Evolutionary conservation across 1,139 yeast species (phyloP), one percentile per base, ranked within the genome.

Genomic region (Kurtzmaniella quercitrusa): DNA sequence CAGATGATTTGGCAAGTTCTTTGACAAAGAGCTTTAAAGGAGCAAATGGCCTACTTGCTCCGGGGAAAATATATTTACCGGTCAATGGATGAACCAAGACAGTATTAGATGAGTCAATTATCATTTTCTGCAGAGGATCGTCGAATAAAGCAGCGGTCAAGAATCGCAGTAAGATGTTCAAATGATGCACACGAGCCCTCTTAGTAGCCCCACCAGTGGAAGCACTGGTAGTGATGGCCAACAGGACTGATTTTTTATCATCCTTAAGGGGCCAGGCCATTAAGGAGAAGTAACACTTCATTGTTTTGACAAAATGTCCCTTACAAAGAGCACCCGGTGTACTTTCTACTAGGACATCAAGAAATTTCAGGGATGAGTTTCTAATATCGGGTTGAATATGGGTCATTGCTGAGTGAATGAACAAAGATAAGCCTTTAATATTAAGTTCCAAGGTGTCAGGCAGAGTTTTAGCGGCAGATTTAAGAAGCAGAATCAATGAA

Each of bases 321-420:
- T 79, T 69, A 2, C 81, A 75, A n/a, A 83, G 60, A 2, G 81
- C 65, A 25, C 70, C 73, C 17, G 71, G 75, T 19, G 73, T 64
- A 41, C 67, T 50, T 36, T 70, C 70, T 17, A 88, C 60, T 42
- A 88, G 57, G 3, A 82, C 68, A 31, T 69, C 68, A 31, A 90
- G 65, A 51, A 82, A 84, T 46, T 73, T 75, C 0, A 93, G 78
- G 3, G 94, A 79, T 50, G 83, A 85, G 43, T 79, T 77, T 40
- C 95, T 76, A 34, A 90, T 80, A 8, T 80, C 81, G 0, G 91
- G 83, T 34, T 76, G 77, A 39, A 93, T 85, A 58, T 93, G 97
- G 15, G 98, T 87, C 98, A 93, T 93, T 12, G 96, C 95, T 43
- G 94, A 84, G 55, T 86, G 86, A n/a, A 91, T 73, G 58, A 86